Evolutionary conservation across 176 grass and related monocot species (phyloP).

Genomic region (Bromus sterilis): DNA sequence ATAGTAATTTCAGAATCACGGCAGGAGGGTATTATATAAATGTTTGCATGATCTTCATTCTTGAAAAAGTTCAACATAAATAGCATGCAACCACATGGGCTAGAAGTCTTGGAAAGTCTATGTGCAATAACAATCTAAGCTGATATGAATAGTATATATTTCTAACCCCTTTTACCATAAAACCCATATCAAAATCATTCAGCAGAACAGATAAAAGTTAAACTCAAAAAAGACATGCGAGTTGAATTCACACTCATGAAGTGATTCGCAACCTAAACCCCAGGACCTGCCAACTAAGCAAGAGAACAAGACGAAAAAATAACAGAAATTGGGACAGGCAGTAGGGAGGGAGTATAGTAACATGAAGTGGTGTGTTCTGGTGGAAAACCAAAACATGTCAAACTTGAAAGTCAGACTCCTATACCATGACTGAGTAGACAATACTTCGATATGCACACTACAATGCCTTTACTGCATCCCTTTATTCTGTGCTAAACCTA

Average conservation of each 20-base stretch:
- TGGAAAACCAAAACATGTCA: neutral
- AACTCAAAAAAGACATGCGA: neutral
- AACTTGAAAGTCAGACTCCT: neutral
- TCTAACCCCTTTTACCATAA: neutral
- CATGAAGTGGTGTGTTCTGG: neutral
- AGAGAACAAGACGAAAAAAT: neutral
- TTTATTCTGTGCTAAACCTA: neutral
- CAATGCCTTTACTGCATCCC: neutral
- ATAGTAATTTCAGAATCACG: conserved; percentile 6
- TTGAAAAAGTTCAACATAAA: neutral
- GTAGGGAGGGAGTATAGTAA: neutral
- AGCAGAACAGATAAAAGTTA: neutral
- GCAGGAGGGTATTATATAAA: neutral
- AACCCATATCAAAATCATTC: neutral
- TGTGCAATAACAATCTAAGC: neutral
- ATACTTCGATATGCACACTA: neutral
- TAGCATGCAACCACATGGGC: neutral
- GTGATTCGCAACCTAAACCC: neutral
- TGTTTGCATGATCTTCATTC: neutral
- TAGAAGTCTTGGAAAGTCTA: neutral
- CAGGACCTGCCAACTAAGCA: neutral
- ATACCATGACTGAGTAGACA: neutral
- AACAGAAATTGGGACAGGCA: neutral
- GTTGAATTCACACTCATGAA: neutral
- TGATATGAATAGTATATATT: neutral